These are phyloP conservation scores for Erysimum pusillum DNA, from an alignment of 441 rosid species.

Conservation along the genomic window DNA sequence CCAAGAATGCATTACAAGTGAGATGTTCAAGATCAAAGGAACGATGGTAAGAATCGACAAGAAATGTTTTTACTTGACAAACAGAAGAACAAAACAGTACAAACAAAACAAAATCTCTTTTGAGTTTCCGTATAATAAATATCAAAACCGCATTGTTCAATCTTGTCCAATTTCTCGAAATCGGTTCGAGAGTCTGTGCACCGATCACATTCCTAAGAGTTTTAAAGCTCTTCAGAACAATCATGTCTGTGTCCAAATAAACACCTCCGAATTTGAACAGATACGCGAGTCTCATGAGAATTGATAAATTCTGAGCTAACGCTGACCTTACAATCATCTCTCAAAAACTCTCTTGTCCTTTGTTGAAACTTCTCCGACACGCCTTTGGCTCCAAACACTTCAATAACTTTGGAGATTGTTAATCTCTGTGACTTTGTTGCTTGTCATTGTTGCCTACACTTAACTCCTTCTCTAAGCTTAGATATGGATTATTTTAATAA, in stretches of 20 bases:
- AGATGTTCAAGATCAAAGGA: too few species aligned
- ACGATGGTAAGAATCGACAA: too few species aligned
- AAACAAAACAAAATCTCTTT: too few species aligned
- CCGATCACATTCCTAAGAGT: slow-evolving; percentile 62
- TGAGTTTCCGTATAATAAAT: too few species aligned
- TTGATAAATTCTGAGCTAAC: slow-evolving; percentile 67
- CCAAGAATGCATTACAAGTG: too few species aligned
- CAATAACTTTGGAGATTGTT: slow-evolving; percentile 49
- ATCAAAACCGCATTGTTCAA: slow-evolving; percentile 68
- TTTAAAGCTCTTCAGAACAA: slow-evolving; percentile 55
- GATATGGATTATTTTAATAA: too few species aligned
- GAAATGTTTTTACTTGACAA: too few species aligned
- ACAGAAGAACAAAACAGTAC: too few species aligned
- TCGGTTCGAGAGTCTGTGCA: slow-evolving; percentile 59
- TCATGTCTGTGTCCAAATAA: slow-evolving; percentile 67
- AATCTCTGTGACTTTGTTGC: slow-evolving; percentile 25
- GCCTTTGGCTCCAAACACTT: slow-evolving; percentile 55
- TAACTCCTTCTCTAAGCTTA: slow-evolving; percentile 41
- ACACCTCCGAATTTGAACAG: slow-evolving; percentile 67
- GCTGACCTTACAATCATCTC: slow-evolving; percentile 54
- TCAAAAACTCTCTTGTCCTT: slow-evolving; percentile 60
- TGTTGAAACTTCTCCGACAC: slow-evolving; percentile 57
- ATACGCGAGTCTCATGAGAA: slow-evolving; percentile 59
- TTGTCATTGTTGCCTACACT: not conserved
- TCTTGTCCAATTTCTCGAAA: slow-evolving; percentile 64